phyloP scores from a whole-genome alignment of 768 basidiomycete species.

The Mycena filopes region DNA sequence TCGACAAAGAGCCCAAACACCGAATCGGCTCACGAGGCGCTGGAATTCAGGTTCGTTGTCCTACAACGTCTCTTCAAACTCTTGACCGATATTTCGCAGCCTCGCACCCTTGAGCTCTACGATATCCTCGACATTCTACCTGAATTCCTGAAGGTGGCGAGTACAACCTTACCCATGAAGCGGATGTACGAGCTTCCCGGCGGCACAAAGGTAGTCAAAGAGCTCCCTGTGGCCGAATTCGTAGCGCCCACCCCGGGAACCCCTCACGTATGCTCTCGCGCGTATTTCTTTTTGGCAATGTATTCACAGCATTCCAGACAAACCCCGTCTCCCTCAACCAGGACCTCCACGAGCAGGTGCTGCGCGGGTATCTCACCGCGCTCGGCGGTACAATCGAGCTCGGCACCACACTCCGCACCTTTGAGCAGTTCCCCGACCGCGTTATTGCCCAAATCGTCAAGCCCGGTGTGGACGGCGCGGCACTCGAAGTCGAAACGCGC shows the following conservation, averaged over 20 bases:
- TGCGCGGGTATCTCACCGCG: slow-evolving; percentile 42
- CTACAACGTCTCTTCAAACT: not conserved
- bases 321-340: slow-evolving; percentile 40
- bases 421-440: slow-evolving; percentile 46
- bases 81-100: slow-evolving; percentile 29
- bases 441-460: slow-evolving; percentile 43
- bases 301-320: slow-evolving; percentile 31
- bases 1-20: slow-evolving; percentile 39
- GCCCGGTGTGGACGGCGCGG: slow-evolving; percentile 30
- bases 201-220: slow-evolving; percentile 10
- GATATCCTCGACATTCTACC: slow-evolving; percentile 37
- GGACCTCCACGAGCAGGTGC: slow-evolving; percentile 41
- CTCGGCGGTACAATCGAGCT: slow-evolving; percentile 46
- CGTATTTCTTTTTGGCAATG: not conserved
- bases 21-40: slow-evolving; percentile 39
- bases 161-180: too few species aligned
- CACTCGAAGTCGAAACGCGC: slow-evolving; percentile 39
- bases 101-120: slow-evolving; percentile 40
- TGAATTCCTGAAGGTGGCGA: slow-evolving; percentile 27
- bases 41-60: slow-evolving; percentile 36
- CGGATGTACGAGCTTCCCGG: slow-evolving; percentile 32
- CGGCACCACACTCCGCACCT: slow-evolving; percentile 43
- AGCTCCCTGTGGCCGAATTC: not conserved
- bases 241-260: slow-evolving; percentile 31
- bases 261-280: slow-evolving; percentile 34